phyloP scores from a whole-genome alignment of 164 flowering plant species.

The Stephania cephalantha region DNA sequence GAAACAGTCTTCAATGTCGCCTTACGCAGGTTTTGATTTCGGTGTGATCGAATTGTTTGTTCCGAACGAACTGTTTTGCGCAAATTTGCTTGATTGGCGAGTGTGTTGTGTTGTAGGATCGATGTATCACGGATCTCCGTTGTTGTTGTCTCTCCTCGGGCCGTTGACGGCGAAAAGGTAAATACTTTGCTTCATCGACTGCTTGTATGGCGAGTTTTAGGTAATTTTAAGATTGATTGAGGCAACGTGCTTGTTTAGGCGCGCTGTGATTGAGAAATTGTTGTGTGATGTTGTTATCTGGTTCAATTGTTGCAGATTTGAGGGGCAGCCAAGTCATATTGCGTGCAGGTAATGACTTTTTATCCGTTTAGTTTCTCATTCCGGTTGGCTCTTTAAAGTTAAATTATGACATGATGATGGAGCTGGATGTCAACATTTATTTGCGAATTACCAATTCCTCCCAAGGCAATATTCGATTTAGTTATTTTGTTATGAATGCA shows the following conservation, averaged over 20 bases:
- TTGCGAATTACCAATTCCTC: no score
- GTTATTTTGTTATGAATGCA: no score
- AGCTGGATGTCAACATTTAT: no score
- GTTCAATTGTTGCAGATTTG: conserved; percentile 38
- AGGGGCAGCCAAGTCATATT: conserved; percentile 53
- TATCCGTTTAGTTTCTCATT: neutral
- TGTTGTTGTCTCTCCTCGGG: conserved; percentile 69
- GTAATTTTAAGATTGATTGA: neutral
- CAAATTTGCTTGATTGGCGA: conserved; percentile 6
- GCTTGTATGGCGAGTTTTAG: neutral
- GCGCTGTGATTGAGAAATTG: neutral
- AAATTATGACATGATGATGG: no score
- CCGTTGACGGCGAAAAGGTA: conserved; percentile 79
- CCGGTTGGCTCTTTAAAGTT: no score
- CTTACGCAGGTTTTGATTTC: conserved; percentile 64
- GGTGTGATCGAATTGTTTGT: neutral
- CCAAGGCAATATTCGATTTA: no score
- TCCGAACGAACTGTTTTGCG: neutral
- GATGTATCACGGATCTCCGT: conserved; percentile 95
- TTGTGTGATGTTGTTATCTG: neutral
- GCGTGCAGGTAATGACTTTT: conserved; percentile 53
- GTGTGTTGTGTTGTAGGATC: conserved; percentile 51
- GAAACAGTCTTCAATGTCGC: conserved; percentile 86
- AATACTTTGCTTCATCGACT: neutral
- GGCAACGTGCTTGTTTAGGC: no score